Percentiles rank a stretch among this genome's conserved stretches.
phyloP scores from a whole-genome alignment of 768 basidiomycete species.

The Zangia roseola region DNA sequence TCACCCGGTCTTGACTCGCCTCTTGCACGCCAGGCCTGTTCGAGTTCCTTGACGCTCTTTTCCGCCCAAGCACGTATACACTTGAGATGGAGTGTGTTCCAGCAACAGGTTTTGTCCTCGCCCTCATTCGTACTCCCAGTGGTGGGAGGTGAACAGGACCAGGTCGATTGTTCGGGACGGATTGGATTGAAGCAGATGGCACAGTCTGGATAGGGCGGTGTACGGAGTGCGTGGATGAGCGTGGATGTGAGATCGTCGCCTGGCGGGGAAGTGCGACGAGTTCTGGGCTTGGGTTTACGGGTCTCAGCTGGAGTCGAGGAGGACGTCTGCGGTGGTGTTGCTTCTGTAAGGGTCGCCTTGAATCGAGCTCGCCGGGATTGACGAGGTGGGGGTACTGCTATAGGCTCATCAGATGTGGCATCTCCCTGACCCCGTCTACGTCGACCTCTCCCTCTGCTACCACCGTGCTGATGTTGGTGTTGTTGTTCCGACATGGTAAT shows the following conservation, averaged over 20 bases:
- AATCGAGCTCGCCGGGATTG: constrained; percentile 37
- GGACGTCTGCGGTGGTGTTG: neutral
- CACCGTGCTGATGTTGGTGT: neutral
- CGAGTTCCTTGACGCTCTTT: constrained; percentile 72
- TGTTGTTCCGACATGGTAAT: constrained; percentile 13
- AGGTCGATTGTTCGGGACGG: constrained; percentile 75
- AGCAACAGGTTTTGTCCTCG: constrained; percentile 56
- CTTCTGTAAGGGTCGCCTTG: constrained; percentile 34
- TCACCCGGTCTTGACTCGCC: constrained; percentile 70
- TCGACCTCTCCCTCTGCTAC: constrained; percentile 9
- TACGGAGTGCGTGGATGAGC: constrained; percentile 63
- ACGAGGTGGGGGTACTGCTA: constrained; percentile 4
- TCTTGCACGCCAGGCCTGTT: constrained; percentile 69
- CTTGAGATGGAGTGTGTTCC: constrained; percentile 87
- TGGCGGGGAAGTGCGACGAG: constrained; percentile 3
- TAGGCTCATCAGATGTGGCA: neutral
- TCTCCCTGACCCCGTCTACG: neutral
- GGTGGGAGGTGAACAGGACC: constrained; percentile 84
- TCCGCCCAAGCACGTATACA: constrained; percentile 89
- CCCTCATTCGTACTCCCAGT: neutral
- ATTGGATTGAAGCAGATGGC: constrained; percentile 82
- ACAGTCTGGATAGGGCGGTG: constrained; percentile 75
- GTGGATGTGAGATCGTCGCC: constrained; percentile 73
- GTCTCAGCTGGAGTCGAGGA: neutral
- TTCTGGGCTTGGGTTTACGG: constrained; percentile 2